These are phyloP conservation scores for Globisporangium middletonii DNA, from an alignment of 352 stramenopile species.

Conservation along the genomic window DNA sequence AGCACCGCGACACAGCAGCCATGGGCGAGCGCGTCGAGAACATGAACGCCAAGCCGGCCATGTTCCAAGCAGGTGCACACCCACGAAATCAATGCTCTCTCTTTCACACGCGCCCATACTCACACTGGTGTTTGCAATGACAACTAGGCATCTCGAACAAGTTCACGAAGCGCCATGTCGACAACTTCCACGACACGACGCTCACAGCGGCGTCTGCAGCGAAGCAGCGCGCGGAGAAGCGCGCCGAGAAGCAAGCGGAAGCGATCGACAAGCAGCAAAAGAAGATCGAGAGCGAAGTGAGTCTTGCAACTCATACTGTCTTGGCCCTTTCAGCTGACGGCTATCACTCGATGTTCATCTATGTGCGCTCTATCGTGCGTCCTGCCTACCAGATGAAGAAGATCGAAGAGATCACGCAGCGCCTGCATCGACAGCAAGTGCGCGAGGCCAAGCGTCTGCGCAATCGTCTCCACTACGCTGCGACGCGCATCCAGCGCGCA, in stretches of 20 bases:
- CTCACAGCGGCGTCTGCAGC: slow-evolving; percentile 62
- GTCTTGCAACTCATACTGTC: no score
- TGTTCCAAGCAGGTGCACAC: slow-evolving; percentile 18
- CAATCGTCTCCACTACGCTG: slow-evolving; percentile 43
- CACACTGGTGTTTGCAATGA: no score
- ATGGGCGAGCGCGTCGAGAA: slow-evolving; percentile 16
- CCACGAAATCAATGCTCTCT: slow-evolving; percentile 1
- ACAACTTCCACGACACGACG: slow-evolving; percentile 72
- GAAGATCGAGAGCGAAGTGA: slow-evolving; percentile 58
- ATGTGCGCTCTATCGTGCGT: not conserved
- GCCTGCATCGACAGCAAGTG: slow-evolving; percentile 56
- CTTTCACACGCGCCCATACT: not conserved
- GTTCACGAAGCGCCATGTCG: slow-evolving; percentile 67
- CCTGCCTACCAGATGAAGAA: slow-evolving; percentile 55
- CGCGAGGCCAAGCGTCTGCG: slow-evolving; percentile 60
- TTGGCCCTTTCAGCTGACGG: not conserved
- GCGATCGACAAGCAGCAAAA: slow-evolving; percentile 76
- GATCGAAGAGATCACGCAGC: slow-evolving; percentile 61
- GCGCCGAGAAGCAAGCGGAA: slow-evolving; percentile 52
- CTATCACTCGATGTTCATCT: not conserved
- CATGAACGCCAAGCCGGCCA: slow-evolving; percentile 14
- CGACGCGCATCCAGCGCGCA: slow-evolving; percentile 38
- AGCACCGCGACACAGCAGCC: not conserved
- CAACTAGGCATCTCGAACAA: slow-evolving; percentile 69
- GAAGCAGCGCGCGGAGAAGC: slow-evolving; percentile 55